These are phyloP conservation scores for Atkinsonella texensis DNA, from an alignment of 2,329 filamentous ascomycete species.

Conservation along the genomic window DNA sequence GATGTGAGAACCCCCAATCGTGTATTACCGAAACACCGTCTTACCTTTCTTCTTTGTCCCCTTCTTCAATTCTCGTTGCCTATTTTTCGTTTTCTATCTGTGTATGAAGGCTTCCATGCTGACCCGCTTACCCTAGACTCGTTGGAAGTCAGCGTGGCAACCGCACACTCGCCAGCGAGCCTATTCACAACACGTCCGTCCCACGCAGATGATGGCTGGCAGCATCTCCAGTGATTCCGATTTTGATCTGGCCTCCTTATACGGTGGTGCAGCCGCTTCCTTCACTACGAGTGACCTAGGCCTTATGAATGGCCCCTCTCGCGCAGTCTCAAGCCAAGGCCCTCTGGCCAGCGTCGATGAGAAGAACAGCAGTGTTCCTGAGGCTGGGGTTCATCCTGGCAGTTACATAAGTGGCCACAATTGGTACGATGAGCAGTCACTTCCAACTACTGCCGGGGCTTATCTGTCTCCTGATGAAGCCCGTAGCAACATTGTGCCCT, in stretches of 20 bases:
- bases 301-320: conserved; percentile 19
- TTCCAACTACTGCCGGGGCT: conserved; percentile 13
- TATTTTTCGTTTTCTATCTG: too few species aligned
- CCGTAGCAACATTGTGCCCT: conserved; percentile 18
- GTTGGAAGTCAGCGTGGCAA: not conserved
- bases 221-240: conserved; percentile 30
- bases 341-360: conserved; percentile 27
- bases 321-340: conserved; percentile 18
- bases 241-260: conserved; percentile 14
- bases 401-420: conserved; percentile 23
- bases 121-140: not conserved
- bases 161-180: conserved; percentile 13
- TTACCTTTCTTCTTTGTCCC: too few species aligned
- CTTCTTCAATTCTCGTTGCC: too few species aligned
- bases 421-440: conserved; percentile 14
- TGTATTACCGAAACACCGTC: too few species aligned
- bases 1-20: conserved; percentile 1
- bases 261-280: conserved; percentile 16
- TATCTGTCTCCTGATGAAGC: conserved; percentile 14
- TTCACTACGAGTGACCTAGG: conserved; percentile 5
- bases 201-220: conserved; percentile 31
- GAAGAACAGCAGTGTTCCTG: conserved; percentile 16
- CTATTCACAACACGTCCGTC: conserved; percentile 17
- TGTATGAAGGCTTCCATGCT: not conserved
- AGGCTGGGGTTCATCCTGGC: conserved; percentile 26